Evolutionary conservation across 495 filamentous ascomycete genomes (phyloP).

Genomic region (Annulohypoxylon maeteangense): DNA sequence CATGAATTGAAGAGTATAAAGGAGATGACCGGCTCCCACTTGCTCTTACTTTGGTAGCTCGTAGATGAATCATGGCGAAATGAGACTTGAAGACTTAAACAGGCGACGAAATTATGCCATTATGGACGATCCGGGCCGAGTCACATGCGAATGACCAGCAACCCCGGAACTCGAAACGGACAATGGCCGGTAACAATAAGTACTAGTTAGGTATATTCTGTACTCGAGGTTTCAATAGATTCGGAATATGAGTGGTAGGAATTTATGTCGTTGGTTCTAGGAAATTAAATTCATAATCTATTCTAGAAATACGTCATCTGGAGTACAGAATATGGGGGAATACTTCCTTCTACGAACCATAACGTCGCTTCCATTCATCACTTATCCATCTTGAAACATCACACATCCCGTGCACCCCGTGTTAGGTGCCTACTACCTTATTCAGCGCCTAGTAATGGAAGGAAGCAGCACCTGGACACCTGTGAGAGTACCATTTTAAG

Average conservation of each 20-base stretch:
- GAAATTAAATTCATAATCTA: neutral
- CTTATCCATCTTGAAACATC: neutral
- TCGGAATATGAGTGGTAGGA: neutral
- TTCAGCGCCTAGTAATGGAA: neutral
- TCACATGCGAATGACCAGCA: slow-evolving; percentile 4
- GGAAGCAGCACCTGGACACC: neutral
- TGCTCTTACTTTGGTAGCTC: neutral
- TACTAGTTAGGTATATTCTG: neutral
- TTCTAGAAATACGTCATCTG: neutral
- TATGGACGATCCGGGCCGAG: neutral
- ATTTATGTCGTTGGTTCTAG: neutral
- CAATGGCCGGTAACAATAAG: neutral
- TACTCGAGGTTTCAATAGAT: neutral
- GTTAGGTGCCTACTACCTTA: neutral
- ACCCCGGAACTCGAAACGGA: neutral
- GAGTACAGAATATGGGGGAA: neutral
- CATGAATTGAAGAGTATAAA: neutral
- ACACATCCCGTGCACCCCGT: too few relatives aligned
- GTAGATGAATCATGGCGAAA: neutral
- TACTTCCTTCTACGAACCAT: slow-evolving; percentile 4
- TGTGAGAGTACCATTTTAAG: neutral
- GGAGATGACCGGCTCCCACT: neutral
- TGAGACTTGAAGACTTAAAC: neutral
- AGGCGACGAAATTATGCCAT: neutral
- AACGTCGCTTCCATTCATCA: neutral